A percentile compares a stretch with the other conserved stretches of the same genome.
phyloP scores from a whole-genome alignment of 306 rosid genomes.

The Malus orientalis region DNA sequence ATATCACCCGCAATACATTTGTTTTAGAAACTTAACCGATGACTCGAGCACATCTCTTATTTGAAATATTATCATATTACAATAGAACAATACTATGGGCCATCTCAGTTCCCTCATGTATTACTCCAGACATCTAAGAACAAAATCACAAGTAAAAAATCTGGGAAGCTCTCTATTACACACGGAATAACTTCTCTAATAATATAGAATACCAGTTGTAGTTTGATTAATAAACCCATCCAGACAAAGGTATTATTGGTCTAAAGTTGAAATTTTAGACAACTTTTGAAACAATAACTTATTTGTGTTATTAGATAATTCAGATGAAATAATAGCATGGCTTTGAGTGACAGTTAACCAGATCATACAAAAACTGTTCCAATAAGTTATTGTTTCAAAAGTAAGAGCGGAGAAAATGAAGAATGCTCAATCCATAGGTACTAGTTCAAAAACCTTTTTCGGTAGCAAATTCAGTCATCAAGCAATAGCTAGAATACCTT shows the following conservation, averaged over 20 bases:
- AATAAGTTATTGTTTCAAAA: no score
- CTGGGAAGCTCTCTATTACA: neutral
- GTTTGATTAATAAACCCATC: neutral
- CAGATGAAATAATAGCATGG: neutral
- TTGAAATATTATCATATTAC: neutral
- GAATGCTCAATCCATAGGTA: neutral
- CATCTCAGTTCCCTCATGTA: neutral
- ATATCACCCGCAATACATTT: neutral
- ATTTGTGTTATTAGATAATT: neutral
- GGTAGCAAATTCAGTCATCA: conserved; percentile 8
- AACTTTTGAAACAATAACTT: neutral
- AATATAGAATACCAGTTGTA: neutral
- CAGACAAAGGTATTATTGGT: neutral
- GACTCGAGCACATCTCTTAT: neutral
- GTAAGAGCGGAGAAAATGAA: neutral
- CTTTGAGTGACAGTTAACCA: neutral
- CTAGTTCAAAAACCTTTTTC: neutral
- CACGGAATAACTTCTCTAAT: neutral
- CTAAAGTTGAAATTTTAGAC: neutral
- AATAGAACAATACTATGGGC: neutral
- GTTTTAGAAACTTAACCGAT: neutral
- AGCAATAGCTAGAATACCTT: conserved; percentile 40
- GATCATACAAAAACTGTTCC: neutral
- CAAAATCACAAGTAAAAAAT: neutral
- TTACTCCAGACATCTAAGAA: neutral